Evolutionary conservation across 495 filamentous ascomycete genomes (phyloP), one percentile per base, ranked within the genome.

Genomic region (Durotheca rogersii): DNA sequence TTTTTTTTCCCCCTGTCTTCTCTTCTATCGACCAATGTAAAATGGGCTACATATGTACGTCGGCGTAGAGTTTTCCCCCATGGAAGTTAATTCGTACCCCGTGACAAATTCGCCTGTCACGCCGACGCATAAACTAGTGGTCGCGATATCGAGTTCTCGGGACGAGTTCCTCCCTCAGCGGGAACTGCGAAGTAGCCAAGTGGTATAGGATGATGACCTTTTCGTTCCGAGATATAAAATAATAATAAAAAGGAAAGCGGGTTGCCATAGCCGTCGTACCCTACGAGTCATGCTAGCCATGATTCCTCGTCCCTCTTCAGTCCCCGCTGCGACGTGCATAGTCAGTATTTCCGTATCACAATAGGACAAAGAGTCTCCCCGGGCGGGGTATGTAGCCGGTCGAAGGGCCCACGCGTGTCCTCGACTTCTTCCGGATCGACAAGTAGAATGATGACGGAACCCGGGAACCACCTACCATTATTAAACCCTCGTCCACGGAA

Each of bases 221-320:
- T n/a, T n/a, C n/a, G n/a, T n/a, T n/a, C n/a, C n/a, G n/a, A n/a
- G n/a, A n/a, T n/a, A n/a, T n/a, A n/a, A n/a, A n/a, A n/a, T n/a
- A n/a, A n/a, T n/a, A n/a, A n/a, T n/a, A n/a, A n/a, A n/a, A n/a
- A n/a, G n/a, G n/a, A n/a, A n/a, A n/a, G n/a, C n/a, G 17, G 27
- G 33, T 11, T 5, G 14, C 17, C 23, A 4, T 14, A 23, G 11
- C 19, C 25, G 34, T 20, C 35, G 11, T 17, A 16, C 25, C 17
- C 12, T 12, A 3, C 0, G 18, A 32, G 7, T 54, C 65, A 77
- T 14, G 74, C 73, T 19, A 77, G 65, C 74, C 74, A 77, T 14
- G 70, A 69, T 56, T 77, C 73, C 35, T 77, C 74, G 34, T 74
- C 69, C 37, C 74, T 63, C 50, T 73, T 76, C n/a, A 68, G 60